Base-by-base conservation (phyloP, 1,139 yeast species). In the Hyphopichia wangnamkhiaoensis region DNA sequence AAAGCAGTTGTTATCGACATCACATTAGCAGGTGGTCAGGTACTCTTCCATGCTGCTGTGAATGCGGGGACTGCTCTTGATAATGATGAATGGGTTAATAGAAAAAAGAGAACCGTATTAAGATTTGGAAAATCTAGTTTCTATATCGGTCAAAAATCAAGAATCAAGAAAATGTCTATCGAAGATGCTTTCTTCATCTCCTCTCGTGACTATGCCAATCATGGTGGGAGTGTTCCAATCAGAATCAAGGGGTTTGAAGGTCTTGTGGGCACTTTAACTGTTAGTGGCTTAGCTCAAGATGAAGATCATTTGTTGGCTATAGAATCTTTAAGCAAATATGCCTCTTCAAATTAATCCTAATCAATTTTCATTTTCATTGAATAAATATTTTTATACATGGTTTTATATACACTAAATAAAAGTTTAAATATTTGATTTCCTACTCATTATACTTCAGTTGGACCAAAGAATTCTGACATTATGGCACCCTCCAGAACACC, bases 151-250 rank as follows among this genome's bases (percentile, higher is more conserved):
- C 70, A 70, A 47, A 75, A 77, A 52, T 53, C 74, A 29, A 56
- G 59, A 29, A 31, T 34, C 2, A 68, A 63, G 46, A 58, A 52
- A 1, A 7, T 13, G n/a, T 40, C 65, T 1, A 43, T 70, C 10
- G 71, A 64, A 37, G 68, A 69, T 15, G 73, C 71, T n/a, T 65
- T 68, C 43, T 72, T 63, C 46, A 53, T 70, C 26, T 62, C 71
- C 18, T 63, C 73, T 15, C 45, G 49, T 20, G 81, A 79, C n/a
- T 80, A 68, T 49, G 80, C 84, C 9, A 58, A 70, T 36, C 85
- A 80, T 48, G 88, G 86, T 9, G 87, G 87, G 33, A 78, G 80
- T 38, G 72, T 80, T 38, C 85, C 86, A 2, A 59, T 81, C 35
- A 66, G 72, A 37, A 63, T 78, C 14, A 56, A 59, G 10, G 65